Evolutionary conservation across 2,329 filamentous ascomycete genomes (phyloP).

Genomic region (Albifimbria verrucaria): DNA sequence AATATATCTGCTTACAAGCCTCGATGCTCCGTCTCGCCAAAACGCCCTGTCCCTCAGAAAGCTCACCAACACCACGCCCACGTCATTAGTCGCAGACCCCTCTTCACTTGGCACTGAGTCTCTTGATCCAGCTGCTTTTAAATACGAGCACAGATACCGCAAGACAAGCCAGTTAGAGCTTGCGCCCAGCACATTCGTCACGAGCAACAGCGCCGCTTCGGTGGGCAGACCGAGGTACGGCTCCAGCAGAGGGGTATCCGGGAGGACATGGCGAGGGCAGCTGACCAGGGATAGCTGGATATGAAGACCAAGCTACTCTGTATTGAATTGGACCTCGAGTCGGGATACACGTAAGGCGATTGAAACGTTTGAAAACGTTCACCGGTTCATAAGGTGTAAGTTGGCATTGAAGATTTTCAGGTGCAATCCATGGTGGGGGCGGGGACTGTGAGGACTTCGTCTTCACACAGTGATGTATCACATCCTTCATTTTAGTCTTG

Average conservation of each 20-base stretch:
- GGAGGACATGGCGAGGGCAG: constrained; percentile 39
- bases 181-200: constrained; percentile 66
- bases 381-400: constrained; percentile 6
- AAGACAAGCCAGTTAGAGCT: constrained; percentile 64
- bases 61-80: constrained; percentile 71
- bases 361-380: too few relatives aligned
- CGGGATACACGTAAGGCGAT: too few relatives aligned
- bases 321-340: too few relatives aligned
- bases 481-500: too few relatives aligned
- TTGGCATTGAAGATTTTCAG: constrained; percentile 8
- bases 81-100: constrained; percentile 23
- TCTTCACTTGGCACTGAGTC: constrained; percentile 19
- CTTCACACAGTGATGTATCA: not conserved
- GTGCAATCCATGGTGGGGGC: constrained; percentile 13
- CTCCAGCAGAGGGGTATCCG: constrained; percentile 63
- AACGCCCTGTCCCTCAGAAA: constrained; percentile 77
- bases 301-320: too few relatives aligned
- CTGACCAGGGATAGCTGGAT: too few relatives aligned
- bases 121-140: constrained; percentile 22
- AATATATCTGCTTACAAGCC: constrained; percentile 47
- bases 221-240: constrained; percentile 58
- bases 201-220: constrained; percentile 58
- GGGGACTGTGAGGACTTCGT: constrained; percentile 10
- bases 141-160: constrained; percentile 49
- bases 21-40: constrained; percentile 69